Percentiles rank a stretch among this genome's conserved stretches.
Evolutionary conservation across 495 filamentous ascomycete species (phyloP).

Genomic region (Penicillium ochrochloron): DNA sequence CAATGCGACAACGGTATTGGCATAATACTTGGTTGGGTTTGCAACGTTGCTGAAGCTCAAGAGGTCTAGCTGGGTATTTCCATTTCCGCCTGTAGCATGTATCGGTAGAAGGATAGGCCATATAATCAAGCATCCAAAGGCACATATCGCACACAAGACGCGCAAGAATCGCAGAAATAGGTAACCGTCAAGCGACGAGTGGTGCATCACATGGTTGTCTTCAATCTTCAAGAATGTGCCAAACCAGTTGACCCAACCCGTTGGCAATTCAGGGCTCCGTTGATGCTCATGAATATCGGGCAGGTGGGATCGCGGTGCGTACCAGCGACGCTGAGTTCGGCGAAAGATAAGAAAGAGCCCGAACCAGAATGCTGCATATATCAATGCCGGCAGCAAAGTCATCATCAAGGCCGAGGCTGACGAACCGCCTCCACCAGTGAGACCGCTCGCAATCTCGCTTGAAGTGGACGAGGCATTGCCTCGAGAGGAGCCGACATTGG

Average conservation of each 20-base stretch:
- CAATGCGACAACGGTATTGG: conserved; percentile 61
- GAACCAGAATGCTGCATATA: conserved; percentile 69
- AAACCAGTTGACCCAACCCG: conserved; percentile 64
- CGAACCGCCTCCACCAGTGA: conserved; percentile 40
- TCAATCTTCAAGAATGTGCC: conserved; percentile 62
- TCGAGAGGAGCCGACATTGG: conserved; percentile 50
- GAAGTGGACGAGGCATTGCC: conserved; percentile 47
- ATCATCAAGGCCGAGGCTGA: conserved; percentile 63
- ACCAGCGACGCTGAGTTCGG: conserved; percentile 71
- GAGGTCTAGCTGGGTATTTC: conserved; percentile 61
- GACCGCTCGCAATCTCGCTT: conserved; percentile 35
- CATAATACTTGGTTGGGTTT: conserved; percentile 58
- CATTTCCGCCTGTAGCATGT: conserved; percentile 70
- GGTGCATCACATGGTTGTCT: conserved; percentile 64
- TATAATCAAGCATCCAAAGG: conserved; percentile 74
- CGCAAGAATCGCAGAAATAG: conserved; percentile 81
- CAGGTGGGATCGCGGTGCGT: conserved; percentile 82
- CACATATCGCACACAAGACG: conserved; percentile 69
- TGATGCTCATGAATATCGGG: conserved; percentile 66
- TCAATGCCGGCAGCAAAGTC: conserved; percentile 70
- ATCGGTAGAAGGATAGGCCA: conserved; percentile 84
- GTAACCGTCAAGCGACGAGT: conserved; percentile 77
- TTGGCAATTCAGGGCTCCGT: conserved; percentile 46
- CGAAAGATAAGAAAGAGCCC: conserved; percentile 76
- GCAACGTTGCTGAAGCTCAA: conserved; percentile 71